These are phyloP conservation scores for Chenopodium formosanum DNA, from an alignment of 148 eudicot species.

Conservation along the genomic window DNA sequence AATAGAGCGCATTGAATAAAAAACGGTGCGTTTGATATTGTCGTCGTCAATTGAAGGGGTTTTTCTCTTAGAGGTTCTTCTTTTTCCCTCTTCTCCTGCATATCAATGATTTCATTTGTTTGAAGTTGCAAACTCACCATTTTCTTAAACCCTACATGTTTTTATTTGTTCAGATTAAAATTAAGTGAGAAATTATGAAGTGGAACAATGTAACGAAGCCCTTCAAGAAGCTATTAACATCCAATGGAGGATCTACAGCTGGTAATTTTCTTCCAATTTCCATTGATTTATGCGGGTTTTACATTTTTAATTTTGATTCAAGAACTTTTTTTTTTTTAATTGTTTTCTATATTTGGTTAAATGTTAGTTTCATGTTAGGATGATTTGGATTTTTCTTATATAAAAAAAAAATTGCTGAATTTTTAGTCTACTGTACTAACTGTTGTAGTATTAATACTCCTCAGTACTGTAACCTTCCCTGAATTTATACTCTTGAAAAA, in stretches of 20 bases:
- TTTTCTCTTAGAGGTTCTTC: neutral
- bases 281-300: neutral
- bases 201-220: slow-evolving; percentile 35
- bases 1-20: too few relatives aligned
- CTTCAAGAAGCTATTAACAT: slow-evolving; percentile 30
- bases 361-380: neutral
- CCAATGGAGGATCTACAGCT: slow-evolving; percentile 35
- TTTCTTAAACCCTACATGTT: too few relatives aligned
- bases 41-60: neutral
- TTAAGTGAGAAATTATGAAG: slow-evolving; percentile 16
- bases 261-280: slow-evolving; percentile 16
- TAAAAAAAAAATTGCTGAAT: too few relatives aligned
- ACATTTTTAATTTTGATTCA: neutral
- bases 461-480: too few relatives aligned
- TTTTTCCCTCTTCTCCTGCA: neutral
- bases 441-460: too few relatives aligned
- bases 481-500: too few relatives aligned
- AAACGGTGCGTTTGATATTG: too few relatives aligned
- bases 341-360: neutral
- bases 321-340: neutral
- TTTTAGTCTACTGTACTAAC: too few relatives aligned
- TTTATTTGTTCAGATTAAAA: neutral
- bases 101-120: too few relatives aligned
- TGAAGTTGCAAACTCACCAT: neutral
- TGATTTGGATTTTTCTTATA: neutral